Percentiles rank a stretch among this genome's conserved stretches.
These are phyloP conservation scores for Chaetomium olivaceum DNA, from an alignment of 2,329 filamentous ascomycete species.

Conservation along the genomic window DNA sequence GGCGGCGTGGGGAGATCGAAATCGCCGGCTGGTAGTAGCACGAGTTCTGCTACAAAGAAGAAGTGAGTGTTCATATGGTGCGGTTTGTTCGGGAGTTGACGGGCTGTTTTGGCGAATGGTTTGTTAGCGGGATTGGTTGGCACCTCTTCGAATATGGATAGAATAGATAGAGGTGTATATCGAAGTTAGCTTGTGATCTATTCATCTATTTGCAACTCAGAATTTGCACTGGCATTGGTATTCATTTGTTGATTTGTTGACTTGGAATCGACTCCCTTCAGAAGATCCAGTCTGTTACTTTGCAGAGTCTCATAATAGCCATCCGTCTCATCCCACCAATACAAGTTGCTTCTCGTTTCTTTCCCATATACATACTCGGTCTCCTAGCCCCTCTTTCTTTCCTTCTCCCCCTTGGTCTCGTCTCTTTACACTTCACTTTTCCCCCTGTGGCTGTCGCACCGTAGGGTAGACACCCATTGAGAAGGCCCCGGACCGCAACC, in stretches of 20 bases:
- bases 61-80: neutral
- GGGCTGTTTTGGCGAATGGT: neutral
- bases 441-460: neutral
- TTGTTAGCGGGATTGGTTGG: neutral
- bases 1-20: slow-evolving; percentile 25
- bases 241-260: neutral
- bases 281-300: neutral
- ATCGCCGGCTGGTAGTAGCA: slow-evolving; percentile 10
- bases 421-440: neutral
- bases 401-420: neutral
- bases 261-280: neutral
- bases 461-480: neutral
- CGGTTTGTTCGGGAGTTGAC: neutral
- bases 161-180: neutral
- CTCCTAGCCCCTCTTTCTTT: neutral
- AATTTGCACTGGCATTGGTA: too few relatives aligned
- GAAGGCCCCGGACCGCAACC: neutral
- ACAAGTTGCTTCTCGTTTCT: too few relatives aligned
- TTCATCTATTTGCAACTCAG: neutral
- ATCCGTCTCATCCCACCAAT: too few relatives aligned
- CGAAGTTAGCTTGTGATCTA: neutral
- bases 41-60: slow-evolving; percentile 8
- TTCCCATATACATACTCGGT: too few relatives aligned
- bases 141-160: neutral
- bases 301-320: too few relatives aligned